Conservation (phyloP, 352 stramenopile species). For the Phytophthora cryptogea region DNA sequence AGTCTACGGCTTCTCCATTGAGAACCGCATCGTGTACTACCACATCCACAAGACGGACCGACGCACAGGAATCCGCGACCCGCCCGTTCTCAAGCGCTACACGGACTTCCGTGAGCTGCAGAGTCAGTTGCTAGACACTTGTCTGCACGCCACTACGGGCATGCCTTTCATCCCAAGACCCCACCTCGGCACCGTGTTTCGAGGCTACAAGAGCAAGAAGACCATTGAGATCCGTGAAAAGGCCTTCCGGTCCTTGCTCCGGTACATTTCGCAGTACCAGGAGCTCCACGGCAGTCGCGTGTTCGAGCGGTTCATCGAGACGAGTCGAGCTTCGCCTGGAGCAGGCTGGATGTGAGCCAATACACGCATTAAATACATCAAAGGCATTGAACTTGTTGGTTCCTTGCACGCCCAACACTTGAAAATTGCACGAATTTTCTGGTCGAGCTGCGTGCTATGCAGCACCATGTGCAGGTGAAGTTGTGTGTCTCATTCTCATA, state of each 20-base stretch:
- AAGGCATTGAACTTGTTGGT: slow-evolving; percentile 10
- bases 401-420: slow-evolving; percentile 9
- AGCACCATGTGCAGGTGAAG: slow-evolving; percentile 23
- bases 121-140: slow-evolving; percentile 32
- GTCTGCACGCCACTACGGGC: slow-evolving; percentile 18
- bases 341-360: slow-evolving; percentile 15
- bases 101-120: slow-evolving; percentile 53
- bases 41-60: slow-evolving; percentile 41
- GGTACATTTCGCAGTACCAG: slow-evolving; percentile 42
- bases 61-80: slow-evolving; percentile 22
- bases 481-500: slow-evolving; percentile 19
- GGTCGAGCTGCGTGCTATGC: no score
- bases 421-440: slow-evolving; percentile 21
- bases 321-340: slow-evolving; percentile 11
- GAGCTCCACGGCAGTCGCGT: slow-evolving; percentile 39
- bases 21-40: slow-evolving; percentile 45
- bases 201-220: slow-evolving; percentile 40
- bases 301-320: slow-evolving; percentile 51
- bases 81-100: slow-evolving; percentile 47
- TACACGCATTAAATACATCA: slow-evolving; percentile 1
- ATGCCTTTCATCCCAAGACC: slow-evolving; percentile 41
- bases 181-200: slow-evolving; percentile 37
- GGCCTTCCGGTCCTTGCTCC: slow-evolving; percentile 44
- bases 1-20: slow-evolving; percentile 41
- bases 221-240: slow-evolving; percentile 48